Evolutionary conservation across 129 eudicot genomes (phyloP).

Genomic region (Solidago caesia): DNA sequence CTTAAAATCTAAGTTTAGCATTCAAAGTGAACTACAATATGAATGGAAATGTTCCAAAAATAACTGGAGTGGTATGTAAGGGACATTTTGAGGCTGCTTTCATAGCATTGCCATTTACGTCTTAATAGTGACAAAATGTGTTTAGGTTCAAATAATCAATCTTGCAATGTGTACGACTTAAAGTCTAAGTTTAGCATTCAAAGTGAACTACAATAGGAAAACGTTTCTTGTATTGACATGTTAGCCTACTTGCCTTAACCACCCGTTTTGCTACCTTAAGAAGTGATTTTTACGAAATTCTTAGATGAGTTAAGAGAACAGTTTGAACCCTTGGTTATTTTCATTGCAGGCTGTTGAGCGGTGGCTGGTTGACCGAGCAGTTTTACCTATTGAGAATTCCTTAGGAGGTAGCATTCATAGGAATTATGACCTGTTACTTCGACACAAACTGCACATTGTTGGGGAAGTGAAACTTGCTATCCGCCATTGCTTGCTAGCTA

Average conservation of each 20-base stretch:
- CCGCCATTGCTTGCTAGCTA: slow-evolving; percentile 90
- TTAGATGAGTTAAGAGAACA: not conserved
- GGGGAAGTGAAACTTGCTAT: slow-evolving; percentile 95
- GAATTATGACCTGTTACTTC: slow-evolving; percentile 83
- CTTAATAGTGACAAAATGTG: not conserved
- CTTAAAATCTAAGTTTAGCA: not conserved
- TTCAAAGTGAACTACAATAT: slow-evolving; percentile 19
- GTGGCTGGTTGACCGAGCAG: slow-evolving; percentile 98
- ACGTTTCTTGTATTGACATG: too few species aligned
- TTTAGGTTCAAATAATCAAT: too few species aligned
- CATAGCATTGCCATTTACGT: not conserved
- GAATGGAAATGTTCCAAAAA: not conserved
- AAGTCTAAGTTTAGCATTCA: not conserved
- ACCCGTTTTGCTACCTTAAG: too few species aligned
- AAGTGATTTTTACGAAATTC: not conserved
- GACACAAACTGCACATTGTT: slow-evolving; percentile 86
- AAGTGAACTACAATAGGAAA: slow-evolving; percentile 14
- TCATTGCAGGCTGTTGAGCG: slow-evolving; percentile 80
- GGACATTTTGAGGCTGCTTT: slow-evolving; percentile 15
- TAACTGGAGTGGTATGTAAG: slow-evolving; percentile 9
- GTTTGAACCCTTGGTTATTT: slow-evolving; percentile 15
- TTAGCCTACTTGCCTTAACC: too few species aligned
- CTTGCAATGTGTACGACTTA: not conserved
- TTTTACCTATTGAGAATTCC: slow-evolving; percentile 96
- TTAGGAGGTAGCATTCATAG: slow-evolving; percentile 97